Conservation (phyloP, 352 stramenopile genomes). For the Phytophthora pisi region DNA sequence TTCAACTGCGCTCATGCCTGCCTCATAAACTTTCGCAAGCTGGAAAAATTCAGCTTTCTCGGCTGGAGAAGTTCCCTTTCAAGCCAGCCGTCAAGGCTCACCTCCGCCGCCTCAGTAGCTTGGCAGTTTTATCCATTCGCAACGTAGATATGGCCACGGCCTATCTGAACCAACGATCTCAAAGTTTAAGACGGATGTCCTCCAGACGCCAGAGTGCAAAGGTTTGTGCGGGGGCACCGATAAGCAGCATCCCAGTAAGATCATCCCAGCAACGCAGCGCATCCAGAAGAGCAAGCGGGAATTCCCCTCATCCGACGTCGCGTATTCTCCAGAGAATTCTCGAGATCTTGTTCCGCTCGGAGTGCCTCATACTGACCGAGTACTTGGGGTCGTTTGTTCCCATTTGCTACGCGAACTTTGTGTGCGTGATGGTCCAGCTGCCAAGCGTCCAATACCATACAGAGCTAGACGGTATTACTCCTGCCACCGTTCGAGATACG, state of each 20-base stretch:
- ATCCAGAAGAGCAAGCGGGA: background rate
- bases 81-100: background rate
- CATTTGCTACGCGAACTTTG: slow-evolving; percentile 31
- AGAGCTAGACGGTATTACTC: slow-evolving; percentile 26
- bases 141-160: no score
- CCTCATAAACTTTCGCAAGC: slow-evolving; percentile 10
- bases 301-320: background rate
- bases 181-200: no score
- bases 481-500: slow-evolving; percentile 2
- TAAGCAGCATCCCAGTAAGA: no score
- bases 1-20: slow-evolving; percentile 27
- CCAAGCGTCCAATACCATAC: slow-evolving; percentile 39
- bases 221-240: no score
- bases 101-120: no score
- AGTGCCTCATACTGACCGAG: slow-evolving; percentile 44
- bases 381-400: slow-evolving; percentile 47
- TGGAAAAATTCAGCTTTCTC: slow-evolving; percentile 9
- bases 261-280: no score
- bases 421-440: slow-evolving; percentile 26
- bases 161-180: no score
- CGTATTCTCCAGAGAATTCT: slow-evolving; percentile 15
- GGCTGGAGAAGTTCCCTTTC: background rate
- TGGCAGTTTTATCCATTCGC: no score
- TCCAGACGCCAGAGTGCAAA: no score
- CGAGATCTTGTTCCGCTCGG: slow-evolving; percentile 35